phyloP scores from a whole-genome alignment of 768 basidiomycete species.

The Leccinum fibrillosum region DNA sequence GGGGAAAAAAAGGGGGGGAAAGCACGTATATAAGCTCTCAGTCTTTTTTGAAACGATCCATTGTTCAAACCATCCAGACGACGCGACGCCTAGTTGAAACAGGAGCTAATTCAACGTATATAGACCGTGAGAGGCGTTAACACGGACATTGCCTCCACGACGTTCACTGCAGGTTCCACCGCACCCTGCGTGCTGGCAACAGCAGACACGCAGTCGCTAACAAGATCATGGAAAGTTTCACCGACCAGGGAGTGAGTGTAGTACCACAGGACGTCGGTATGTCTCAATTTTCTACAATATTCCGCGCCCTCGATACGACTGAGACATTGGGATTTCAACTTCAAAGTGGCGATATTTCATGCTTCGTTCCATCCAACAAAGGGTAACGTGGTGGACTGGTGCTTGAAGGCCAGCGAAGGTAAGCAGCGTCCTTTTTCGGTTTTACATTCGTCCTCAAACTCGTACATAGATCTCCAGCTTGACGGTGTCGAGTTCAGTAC shows the following conservation, averaged over 20 bases:
- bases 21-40: background rate
- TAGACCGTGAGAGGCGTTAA: conserved; percentile 26
- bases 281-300: conserved; percentile 5
- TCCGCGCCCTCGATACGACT: background rate
- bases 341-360: conserved; percentile 76
- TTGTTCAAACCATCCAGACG: background rate
- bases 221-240: conserved; percentile 23
- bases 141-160: conserved; percentile 22
- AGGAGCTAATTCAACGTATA: conserved; percentile 21
- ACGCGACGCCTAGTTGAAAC: background rate
- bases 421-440: conserved; percentile 8
- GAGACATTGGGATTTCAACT: background rate
- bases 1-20: background rate
- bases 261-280: conserved; percentile 55
- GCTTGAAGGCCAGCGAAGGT: conserved; percentile 68
- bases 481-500: conserved; percentile 77
- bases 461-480: conserved; percentile 53
- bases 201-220: conserved; percentile 17
- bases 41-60: background rate
- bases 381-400: conserved; percentile 81
- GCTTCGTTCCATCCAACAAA: conserved; percentile 81
- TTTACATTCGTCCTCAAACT: background rate
- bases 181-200: conserved; percentile 22
- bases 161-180: conserved; percentile 15
- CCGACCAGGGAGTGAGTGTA: conserved; percentile 30